Evolutionary conservation across 2,329 filamentous ascomycete species (phyloP).

Genomic region (Exophiala mesophila): DNA sequence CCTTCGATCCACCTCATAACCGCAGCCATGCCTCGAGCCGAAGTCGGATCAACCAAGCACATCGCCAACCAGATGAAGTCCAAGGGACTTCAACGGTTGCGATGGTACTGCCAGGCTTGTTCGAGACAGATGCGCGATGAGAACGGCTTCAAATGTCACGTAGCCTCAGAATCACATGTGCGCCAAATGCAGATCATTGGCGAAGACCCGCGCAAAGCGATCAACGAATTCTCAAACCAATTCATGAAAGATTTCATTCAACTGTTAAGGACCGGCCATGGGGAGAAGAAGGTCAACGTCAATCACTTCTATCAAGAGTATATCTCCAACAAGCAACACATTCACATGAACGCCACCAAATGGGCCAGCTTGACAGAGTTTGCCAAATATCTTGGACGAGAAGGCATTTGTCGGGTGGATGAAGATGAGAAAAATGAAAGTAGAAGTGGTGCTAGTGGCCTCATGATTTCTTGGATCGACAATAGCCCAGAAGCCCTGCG

Average conservation of each 20-base stretch:
- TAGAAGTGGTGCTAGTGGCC: slow-evolving; percentile 22
- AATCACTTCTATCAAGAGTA: slow-evolving; percentile 97
- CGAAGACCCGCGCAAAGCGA: slow-evolving; percentile 77
- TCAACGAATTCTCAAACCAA: slow-evolving; percentile 74
- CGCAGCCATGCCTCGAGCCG: slow-evolving; percentile 73
- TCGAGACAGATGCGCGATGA: slow-evolving; percentile 73
- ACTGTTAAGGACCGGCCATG: slow-evolving; percentile 75
- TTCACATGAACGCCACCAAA: slow-evolving; percentile 90
- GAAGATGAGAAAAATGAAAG: slow-evolving; percentile 68
- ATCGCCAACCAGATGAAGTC: slow-evolving; percentile 87
- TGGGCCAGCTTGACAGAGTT: slow-evolving; percentile 89
- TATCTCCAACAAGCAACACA: slow-evolving; percentile 78
- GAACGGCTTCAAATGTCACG: slow-evolving; percentile 89
- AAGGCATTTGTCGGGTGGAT: slow-evolving; percentile 85
- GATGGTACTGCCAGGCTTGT: slow-evolving; percentile 89
- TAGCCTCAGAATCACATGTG: slow-evolving; percentile 77
- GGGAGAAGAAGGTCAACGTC: slow-evolving; percentile 80
- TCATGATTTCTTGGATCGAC: slow-evolving; percentile 87
- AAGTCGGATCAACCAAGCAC: slow-evolving; percentile 86
- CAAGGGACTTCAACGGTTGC: slow-evolving; percentile 63
- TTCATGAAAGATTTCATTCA: slow-evolving; percentile 77
- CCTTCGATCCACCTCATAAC: not conserved
- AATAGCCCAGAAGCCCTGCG: slow-evolving; percentile 80
- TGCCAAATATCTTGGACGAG: slow-evolving; percentile 75
- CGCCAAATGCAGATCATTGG: slow-evolving; percentile 85